phyloP scores from a whole-genome alignment of 805 yeast genomes.

The Wickerhamiella kurtzmanii region DNA sequence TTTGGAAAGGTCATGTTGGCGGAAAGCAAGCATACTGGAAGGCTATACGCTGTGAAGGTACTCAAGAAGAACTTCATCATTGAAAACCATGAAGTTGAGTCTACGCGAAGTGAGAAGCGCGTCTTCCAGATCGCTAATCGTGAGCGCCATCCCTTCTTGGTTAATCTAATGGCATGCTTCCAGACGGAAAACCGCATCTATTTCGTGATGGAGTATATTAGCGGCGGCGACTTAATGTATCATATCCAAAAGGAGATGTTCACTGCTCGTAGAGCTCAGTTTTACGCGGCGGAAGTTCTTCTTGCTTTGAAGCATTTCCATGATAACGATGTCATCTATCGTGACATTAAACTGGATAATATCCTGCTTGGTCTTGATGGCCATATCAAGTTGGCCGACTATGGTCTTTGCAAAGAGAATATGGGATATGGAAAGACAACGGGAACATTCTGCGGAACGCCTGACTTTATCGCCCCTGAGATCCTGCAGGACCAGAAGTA shows the following conservation, averaged over 20 bases:
- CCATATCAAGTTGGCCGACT: conserved; percentile 92
- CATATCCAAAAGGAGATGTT: conserved; percentile 90
- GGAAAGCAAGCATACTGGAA: conserved; percentile 69
- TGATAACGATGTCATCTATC: conserved; percentile 87
- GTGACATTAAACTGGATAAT: conserved; percentile 92
- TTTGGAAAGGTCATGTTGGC: conserved; percentile 98
- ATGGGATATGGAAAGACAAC: conserved; percentile 74
- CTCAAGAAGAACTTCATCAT: conserved; percentile 90
- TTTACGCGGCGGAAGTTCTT: conserved; percentile 92
- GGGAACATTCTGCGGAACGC: conserved; percentile 91
- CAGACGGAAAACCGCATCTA: conserved; percentile 96
- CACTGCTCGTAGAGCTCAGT: conserved; percentile 84
- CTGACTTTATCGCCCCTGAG: conserved; percentile 99
- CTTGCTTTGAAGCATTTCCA: conserved; percentile 86
- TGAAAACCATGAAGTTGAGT: conserved; percentile 91
- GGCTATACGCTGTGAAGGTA: conserved; percentile 89
- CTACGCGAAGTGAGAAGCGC: conserved; percentile 86
- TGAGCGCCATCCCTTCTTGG: conserved; percentile 83
- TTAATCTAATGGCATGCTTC: conserved; percentile 86
- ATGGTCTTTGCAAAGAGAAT: conserved; percentile 90
- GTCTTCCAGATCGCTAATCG: conserved; percentile 75
- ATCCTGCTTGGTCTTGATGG: conserved; percentile 81
- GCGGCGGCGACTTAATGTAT: conserved; percentile 99
- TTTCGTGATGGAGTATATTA: conserved; percentile 95
- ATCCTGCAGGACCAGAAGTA: conserved; percentile 85